phyloP scores from a whole-genome alignment of 805 yeast species.

The Schwanniomyces polymorphus region DNA sequence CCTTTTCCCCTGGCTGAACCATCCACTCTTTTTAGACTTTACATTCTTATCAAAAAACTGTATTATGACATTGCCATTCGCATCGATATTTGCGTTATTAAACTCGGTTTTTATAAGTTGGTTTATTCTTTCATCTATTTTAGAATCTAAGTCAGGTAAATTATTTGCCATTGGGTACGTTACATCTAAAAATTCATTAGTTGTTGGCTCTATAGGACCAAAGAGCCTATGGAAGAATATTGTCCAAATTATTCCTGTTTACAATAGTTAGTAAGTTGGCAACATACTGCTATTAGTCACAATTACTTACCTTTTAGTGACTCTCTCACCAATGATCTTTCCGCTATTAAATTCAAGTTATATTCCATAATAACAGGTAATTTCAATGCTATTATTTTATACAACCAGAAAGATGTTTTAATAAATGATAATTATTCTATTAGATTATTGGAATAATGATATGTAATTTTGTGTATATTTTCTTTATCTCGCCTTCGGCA shows the following conservation, averaged over 20 bases:
- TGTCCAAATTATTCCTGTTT: slow-evolving; percentile 57
- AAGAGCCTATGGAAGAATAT: slow-evolving; percentile 69
- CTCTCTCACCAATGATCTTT: slow-evolving; percentile 54
- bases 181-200: slow-evolving; percentile 55
- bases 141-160: slow-evolving; percentile 48
- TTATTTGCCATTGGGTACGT: slow-evolving; percentile 56
- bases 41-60: slow-evolving; percentile 40
- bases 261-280: background rate
- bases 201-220: slow-evolving; percentile 59
- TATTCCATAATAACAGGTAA: slow-evolving; percentile 35
- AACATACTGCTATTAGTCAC: background rate
- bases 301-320: slow-evolving; percentile 48
- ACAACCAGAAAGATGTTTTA: background rate
- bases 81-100: slow-evolving; percentile 9
- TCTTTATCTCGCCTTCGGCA: slow-evolving; percentile 6
- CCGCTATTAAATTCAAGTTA: slow-evolving; percentile 48
- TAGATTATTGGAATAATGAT: background rate
- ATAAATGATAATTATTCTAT: background rate
- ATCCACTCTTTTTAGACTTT: slow-evolving; percentile 44
- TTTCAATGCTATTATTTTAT: background rate
- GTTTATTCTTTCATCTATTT: slow-evolving; percentile 37
- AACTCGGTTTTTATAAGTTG: slow-evolving; percentile 28
- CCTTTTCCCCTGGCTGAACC: slow-evolving; percentile 48
- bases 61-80: slow-evolving; percentile 31
- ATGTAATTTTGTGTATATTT: background rate